Conservation (phyloP, 306 rosid species). For the Cicer arietinum region DNA sequence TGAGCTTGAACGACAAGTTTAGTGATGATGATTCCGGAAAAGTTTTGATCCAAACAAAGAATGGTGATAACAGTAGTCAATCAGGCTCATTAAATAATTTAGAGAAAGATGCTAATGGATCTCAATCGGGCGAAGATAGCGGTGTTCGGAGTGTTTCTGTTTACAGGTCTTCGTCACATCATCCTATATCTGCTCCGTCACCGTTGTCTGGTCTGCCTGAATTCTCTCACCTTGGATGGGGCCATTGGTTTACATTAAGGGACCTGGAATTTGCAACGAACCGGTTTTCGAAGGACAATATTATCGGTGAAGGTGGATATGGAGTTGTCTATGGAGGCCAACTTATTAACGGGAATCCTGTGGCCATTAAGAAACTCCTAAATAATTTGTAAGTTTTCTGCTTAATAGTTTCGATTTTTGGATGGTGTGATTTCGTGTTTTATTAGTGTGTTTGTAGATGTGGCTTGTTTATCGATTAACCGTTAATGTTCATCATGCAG, state of each 20-base stretch:
- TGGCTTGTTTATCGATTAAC: conserved; percentile 9
- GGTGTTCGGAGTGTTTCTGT: conserved; percentile 49
- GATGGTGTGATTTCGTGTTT: background rate
- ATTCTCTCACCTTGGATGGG: conserved; percentile 72
- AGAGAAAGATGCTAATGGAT: conserved; percentile 62
- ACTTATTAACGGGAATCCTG: conserved; percentile 72
- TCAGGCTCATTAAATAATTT: conserved; percentile 65
- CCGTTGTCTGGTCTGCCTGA: conserved; percentile 78
- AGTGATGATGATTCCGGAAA: conserved; percentile 65
- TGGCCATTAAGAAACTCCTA: conserved; percentile 85
- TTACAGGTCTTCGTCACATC: conserved; percentile 55
- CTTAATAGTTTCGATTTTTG: background rate
- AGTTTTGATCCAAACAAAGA: conserved; percentile 60
- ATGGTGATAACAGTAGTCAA: conserved; percentile 66
- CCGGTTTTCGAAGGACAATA: conserved; percentile 71
- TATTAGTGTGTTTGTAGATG: conserved; percentile 1
- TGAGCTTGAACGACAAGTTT: conserved; percentile 56
- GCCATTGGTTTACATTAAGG: conserved; percentile 90
- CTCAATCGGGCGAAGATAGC: conserved; percentile 67
- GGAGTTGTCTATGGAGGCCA: conserved; percentile 80
- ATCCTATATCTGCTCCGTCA: conserved; percentile 59
- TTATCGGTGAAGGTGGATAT: conserved; percentile 62
- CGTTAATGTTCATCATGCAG: conserved; percentile 48
- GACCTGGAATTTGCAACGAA: conserved; percentile 83
- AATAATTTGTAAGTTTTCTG: conserved; percentile 66